phyloP scores from a whole-genome alignment of 2,329 filamentous ascomycete genomes.

The Sporothrix pallida region DNA sequence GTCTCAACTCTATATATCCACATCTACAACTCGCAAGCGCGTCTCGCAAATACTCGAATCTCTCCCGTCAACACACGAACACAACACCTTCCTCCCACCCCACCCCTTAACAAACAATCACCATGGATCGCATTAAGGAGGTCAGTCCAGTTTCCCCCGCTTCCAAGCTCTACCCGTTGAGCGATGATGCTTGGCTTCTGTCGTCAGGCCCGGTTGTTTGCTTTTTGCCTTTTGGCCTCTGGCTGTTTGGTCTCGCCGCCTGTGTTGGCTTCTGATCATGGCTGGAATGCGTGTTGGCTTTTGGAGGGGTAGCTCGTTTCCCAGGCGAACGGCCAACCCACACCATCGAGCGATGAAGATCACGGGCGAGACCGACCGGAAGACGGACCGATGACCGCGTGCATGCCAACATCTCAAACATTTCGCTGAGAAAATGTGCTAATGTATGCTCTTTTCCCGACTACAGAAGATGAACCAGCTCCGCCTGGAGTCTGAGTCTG shows the following conservation, averaged over 20 bases:
- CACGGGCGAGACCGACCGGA: conserved; percentile 4
- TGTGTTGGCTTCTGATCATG: conserved; percentile 11
- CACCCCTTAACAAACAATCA: conserved; percentile 42
- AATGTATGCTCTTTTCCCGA: conserved; percentile 1
- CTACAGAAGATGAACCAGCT: conserved; percentile 90
- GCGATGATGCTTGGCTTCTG: neutral
- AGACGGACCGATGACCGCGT: conserved; percentile 13
- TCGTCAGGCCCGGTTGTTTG: neutral
- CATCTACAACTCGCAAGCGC: conserved; percentile 19
- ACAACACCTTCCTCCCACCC: neutral
- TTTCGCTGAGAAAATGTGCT: neutral
- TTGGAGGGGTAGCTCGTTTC: neutral
- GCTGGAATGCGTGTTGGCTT: neutral
- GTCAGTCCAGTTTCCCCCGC: conserved; percentile 57
- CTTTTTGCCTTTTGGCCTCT: neutral
- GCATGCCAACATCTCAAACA: neutral
- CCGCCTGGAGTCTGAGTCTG: conserved; percentile 90
- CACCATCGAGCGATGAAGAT: neutral
- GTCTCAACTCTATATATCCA: conserved; percentile 13
- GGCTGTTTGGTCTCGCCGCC: neutral
- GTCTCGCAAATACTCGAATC: neutral
- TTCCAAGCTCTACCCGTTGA: conserved; percentile 12
- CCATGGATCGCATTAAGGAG: conserved; percentile 90
- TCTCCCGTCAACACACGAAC: neutral
- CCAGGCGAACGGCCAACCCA: neutral